Base-by-base conservation (phyloP, 148 eudicot genomes). In the Mesembryanthemum crystallinum region DNA sequence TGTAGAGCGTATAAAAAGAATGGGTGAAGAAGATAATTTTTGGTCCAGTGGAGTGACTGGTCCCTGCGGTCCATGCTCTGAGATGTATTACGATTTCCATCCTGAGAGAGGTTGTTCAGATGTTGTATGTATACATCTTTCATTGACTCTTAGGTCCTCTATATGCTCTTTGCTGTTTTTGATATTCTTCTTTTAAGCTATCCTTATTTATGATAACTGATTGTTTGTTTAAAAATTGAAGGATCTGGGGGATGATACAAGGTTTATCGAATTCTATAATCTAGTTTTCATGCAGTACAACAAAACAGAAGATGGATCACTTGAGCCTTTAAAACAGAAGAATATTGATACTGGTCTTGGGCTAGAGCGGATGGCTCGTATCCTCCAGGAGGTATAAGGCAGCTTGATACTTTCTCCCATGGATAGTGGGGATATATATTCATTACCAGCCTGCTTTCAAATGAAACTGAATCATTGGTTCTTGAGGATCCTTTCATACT, bases 11-110 rank as follows among this genome's bases (percentile, higher is more conserved):
- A 92, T 95, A 83, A 92, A 88, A 79, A 84, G 85, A 75, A 91
- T 95, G 89, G 97, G 97, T 64, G 94, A 87, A 54, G 96, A 95
- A 73, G 98, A 95, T 79, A 95, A 95, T 87, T 95, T 95, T 81
- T 95, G 98, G 98, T 88, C 91, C 4, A 95, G 97, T 86, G 98
- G 98, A 85, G 86, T 75, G 49, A 90, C 98, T 79, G 98, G 98
- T 70, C 98, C 98, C 24, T 95, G 97, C 82, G 98, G 98, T 57
- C 98, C 98, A 33, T 95, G 98, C 86, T 95, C 98, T 64, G 98
- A 95, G 75, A 79, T 95, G 60, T 95, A 92, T 78, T 95, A 95
- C n/a, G 98, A 95, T 83, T 92, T 95, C 65, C 87, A 87, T 84
- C 98, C 97, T 33, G 97, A 95, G 82, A 87, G 94, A 79, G 98